These are phyloP conservation scores for Boletus pseudo-olivaceus DNA, from an alignment of 768 basidiomycete genomes.

Conservation along the genomic window DNA sequence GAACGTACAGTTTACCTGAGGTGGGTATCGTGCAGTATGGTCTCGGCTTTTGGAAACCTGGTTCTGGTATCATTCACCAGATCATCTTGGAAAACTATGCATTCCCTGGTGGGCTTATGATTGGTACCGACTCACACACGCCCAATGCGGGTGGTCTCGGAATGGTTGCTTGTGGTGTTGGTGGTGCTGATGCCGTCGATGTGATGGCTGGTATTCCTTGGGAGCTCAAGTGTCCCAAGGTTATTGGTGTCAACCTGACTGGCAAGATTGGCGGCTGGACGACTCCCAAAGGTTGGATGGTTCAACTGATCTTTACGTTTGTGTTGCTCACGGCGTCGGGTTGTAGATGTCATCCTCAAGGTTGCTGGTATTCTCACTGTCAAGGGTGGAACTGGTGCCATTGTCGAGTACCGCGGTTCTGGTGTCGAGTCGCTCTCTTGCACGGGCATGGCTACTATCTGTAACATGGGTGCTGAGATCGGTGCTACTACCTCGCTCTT, in stretches of 20 bases:
- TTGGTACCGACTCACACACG: constrained; percentile 99
- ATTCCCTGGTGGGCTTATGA: constrained; percentile 99
- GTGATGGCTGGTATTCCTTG: constrained; percentile 98
- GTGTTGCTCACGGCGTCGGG: constrained; percentile 8
- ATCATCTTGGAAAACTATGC: constrained; percentile 99
- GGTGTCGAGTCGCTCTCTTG: constrained; percentile 95
- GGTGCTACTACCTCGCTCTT: constrained; percentile 98
- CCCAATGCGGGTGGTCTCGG: constrained; percentile 99
- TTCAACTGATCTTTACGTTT: background rate
- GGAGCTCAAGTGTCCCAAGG: constrained; percentile 99
- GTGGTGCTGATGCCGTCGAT: constrained; percentile 98
- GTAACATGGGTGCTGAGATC: constrained; percentile 99
- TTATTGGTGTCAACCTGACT: constrained; percentile 94
- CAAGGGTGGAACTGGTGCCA: constrained; percentile 98
- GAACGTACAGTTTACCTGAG: background rate
- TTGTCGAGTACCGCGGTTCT: constrained; percentile 94
- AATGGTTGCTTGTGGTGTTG: constrained; percentile 99
- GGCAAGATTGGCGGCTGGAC: constrained; percentile 98
- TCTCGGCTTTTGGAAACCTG: constrained; percentile 99
- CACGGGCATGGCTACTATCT: constrained; percentile 99
- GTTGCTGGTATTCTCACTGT: constrained; percentile 98
- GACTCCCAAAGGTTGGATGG: constrained; percentile 79
- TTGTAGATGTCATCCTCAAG: constrained; percentile 92
- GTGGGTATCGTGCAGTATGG: constrained; percentile 60
- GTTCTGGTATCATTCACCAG: constrained; percentile 98